Conservation (phyloP, 2,329 filamentous ascomycete species). For the Cytospora mali region DNA sequence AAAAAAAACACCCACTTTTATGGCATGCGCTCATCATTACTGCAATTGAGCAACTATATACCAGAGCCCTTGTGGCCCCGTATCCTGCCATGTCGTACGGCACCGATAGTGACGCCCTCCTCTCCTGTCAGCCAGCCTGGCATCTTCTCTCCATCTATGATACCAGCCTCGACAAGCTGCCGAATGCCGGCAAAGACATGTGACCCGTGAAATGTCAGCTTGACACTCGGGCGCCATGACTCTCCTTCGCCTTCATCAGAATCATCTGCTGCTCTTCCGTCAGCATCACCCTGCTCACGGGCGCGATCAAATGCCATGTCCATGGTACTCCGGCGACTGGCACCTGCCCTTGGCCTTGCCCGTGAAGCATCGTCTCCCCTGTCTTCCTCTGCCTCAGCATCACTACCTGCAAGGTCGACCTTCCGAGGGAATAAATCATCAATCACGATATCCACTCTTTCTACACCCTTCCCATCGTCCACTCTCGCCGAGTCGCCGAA, state of each 20-base stretch:
- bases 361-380: slow-evolving; percentile 26
- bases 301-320: slow-evolving; percentile 40
- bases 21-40: not conserved
- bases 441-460: slow-evolving; percentile 61
- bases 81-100: slow-evolving; percentile 69
- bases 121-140: slow-evolving; percentile 92
- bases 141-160: slow-evolving; percentile 76
- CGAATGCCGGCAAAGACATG: slow-evolving; percentile 83
- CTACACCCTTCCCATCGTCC: slow-evolving; percentile 62
- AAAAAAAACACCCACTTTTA: too few species aligned
- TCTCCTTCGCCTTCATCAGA: slow-evolving; percentile 35
- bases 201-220: slow-evolving; percentile 70
- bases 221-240: slow-evolving; percentile 60
- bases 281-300: slow-evolving; percentile 33
- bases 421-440: slow-evolving; percentile 57
- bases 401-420: slow-evolving; percentile 22
- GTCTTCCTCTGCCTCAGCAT: slow-evolving; percentile 29
- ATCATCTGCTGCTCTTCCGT: slow-evolving; percentile 32
- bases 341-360: not conserved
- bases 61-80: slow-evolving; percentile 59
- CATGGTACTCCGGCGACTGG: slow-evolving; percentile 40
- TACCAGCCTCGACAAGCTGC: slow-evolving; percentile 74
- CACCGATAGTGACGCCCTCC: slow-evolving; percentile 74
- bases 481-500: slow-evolving; percentile 66
- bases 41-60: slow-evolving; percentile 39